Percentiles rank a stretch among this genome's conserved stretches.
These are phyloP conservation scores for Paralagenidium karlingii DNA, from an alignment of 352 stramenopile species.

Conservation along the genomic window DNA sequence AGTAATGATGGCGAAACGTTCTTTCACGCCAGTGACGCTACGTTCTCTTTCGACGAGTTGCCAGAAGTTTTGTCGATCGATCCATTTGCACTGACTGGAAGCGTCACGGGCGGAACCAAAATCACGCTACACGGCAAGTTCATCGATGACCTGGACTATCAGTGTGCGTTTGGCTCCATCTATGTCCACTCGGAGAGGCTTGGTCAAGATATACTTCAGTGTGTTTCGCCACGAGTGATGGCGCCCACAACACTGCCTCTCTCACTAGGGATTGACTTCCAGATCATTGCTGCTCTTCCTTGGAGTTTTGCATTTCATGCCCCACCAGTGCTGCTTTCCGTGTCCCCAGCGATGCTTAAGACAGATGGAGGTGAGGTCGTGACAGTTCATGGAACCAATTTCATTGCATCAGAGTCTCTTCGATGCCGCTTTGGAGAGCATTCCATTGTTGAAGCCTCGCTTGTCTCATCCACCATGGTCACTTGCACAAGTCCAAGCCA, in stretches of 20 bases:
- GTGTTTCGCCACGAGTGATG: constrained; percentile 4
- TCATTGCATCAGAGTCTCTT: constrained; percentile 8
- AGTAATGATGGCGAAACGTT: constrained; percentile 16
- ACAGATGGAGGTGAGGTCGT: constrained; percentile 14
- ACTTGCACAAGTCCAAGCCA: constrained; percentile 12
- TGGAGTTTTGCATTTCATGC: constrained; percentile 9
- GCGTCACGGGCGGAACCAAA: constrained; percentile 10
- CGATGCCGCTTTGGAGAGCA: constrained; percentile 25
- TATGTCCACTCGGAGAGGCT: constrained; percentile 1
- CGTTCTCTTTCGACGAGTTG: constrained; percentile 12
- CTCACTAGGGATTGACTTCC: not conserved
- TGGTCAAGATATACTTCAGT: constrained; percentile 8
- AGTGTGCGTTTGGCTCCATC: constrained; percentile 11
- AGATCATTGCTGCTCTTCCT: not conserved
- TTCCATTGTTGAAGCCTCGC: not conserved
- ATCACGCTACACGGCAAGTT: constrained; percentile 10
- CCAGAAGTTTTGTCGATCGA: constrained; percentile 8
- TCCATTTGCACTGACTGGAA: constrained; percentile 11
- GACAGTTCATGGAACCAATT: constrained; percentile 17
- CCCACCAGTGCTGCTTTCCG: constrained; percentile 7
- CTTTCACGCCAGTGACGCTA: not conserved
- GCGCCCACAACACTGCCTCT: constrained; percentile 2
- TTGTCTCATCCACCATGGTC: constrained; percentile 16
- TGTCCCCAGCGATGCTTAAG: constrained; percentile 10
- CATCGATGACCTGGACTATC: constrained; percentile 12